These are phyloP conservation scores for Penicillium oxalicum DNA, from an alignment of 2,329 filamentous ascomycete genomes.

Conservation along the genomic window DNA sequence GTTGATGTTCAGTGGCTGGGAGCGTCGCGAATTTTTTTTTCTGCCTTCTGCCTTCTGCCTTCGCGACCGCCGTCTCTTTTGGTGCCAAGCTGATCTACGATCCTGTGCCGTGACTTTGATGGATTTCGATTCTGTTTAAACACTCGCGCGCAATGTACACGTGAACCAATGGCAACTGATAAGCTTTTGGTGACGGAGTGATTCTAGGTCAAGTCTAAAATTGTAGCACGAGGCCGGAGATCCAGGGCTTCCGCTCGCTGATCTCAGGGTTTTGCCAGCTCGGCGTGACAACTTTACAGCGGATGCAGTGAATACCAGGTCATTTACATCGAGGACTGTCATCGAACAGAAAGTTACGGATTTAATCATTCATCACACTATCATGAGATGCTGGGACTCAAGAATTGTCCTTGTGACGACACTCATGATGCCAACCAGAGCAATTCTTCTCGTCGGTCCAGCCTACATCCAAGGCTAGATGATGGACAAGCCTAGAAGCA, in stretches of 20 bases:
- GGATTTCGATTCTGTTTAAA: too few species aligned
- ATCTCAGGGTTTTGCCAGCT: too few species aligned
- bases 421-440: slow-evolving; percentile 32
- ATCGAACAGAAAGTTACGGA: slow-evolving; percentile 12
- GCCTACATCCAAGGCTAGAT: slow-evolving; percentile 31
- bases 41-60: slow-evolving; percentile 15
- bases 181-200: too few species aligned
- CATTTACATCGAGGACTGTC: not conserved
- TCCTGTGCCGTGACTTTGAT: too few species aligned
- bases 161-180: too few species aligned
- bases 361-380: slow-evolving; percentile 36
- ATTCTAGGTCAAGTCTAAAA: too few species aligned
- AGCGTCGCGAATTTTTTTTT: slow-evolving; percentile 14
- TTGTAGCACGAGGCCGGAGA: too few species aligned
- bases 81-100: too few species aligned
- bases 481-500: slow-evolving; percentile 20
- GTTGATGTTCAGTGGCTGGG: slow-evolving; percentile 3
- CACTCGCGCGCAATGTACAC: too few species aligned
- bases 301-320: too few species aligned
- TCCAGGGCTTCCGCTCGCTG: not conserved
- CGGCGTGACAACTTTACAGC: too few species aligned
- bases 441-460: slow-evolving; percentile 29
- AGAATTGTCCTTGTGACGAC: slow-evolving; percentile 29
- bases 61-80: slow-evolving; percentile 14
- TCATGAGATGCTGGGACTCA: slow-evolving; percentile 34